A percentile compares a stretch with the other conserved stretches of the same genome.
These are phyloP conservation scores for Zygoascus meyerae DNA, from an alignment of 1,139 yeast species.

Conservation along the genomic window DNA sequence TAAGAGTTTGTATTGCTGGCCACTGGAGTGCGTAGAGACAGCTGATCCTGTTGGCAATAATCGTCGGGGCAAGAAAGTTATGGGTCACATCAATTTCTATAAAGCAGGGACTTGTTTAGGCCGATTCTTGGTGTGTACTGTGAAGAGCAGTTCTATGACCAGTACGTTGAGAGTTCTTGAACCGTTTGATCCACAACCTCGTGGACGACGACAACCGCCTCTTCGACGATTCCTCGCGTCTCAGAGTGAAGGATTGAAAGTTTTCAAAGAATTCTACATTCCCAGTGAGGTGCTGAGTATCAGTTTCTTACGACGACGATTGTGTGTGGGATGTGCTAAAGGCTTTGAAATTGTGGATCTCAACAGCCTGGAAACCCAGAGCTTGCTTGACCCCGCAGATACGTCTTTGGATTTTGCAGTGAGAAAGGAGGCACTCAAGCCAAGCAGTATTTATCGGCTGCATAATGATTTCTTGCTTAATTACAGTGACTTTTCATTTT, in stretches of 20 bases:
- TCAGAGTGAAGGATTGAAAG: conserved; percentile 50
- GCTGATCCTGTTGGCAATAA: conserved; percentile 61
- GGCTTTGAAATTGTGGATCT: conserved; percentile 90
- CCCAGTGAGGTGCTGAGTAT: conserved; percentile 88
- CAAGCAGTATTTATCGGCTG: conserved; percentile 84
- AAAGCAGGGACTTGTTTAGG: conserved; percentile 92
- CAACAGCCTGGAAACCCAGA: conserved; percentile 70
- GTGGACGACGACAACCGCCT: conserved; percentile 38
- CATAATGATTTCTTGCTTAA: conserved; percentile 83
- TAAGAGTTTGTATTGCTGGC: conserved; percentile 77
- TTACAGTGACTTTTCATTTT: conserved; percentile 89
- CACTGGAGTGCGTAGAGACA: conserved; percentile 61
- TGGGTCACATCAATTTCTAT: conserved; percentile 82
- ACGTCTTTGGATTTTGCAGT: conserved; percentile 95
- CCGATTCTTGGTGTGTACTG: conserved; percentile 81
- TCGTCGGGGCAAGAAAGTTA: conserved; percentile 68
- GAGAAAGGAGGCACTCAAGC: conserved; percentile 76
- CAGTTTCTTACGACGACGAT: conserved; percentile 78
- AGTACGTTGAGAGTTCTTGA: conserved; percentile 83
- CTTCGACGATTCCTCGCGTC: conserved; percentile 47
- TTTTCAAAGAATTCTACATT: conserved; percentile 71
- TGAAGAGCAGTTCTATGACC: conserved; percentile 63
- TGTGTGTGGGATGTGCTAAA: conserved; percentile 92
- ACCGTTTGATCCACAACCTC: conserved; percentile 54
- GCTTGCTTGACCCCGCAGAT: conserved; percentile 89